Evolutionary conservation across 2,329 filamentous ascomycete genomes (phyloP).

Genomic region (Xylariaceae sp.): DNA sequence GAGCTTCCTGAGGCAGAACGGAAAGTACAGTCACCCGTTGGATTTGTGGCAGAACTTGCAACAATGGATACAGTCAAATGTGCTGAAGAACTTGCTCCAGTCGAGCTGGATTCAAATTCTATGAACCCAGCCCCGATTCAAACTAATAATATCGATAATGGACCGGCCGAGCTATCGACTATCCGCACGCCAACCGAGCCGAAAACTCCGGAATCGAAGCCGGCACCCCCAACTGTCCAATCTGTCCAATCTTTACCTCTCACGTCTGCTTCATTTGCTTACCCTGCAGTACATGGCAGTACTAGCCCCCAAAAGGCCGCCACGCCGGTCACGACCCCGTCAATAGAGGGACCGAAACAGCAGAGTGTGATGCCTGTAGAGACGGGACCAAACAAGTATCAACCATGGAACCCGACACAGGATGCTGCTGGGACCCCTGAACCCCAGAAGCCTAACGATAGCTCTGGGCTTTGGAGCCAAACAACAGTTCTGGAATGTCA

Average conservation of each 20-base stretch:
- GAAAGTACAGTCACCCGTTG: constrained; percentile 22
- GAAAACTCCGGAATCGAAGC: constrained; percentile 10
- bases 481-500: constrained; percentile 26
- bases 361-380: constrained; percentile 3
- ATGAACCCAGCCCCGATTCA: constrained; percentile 8
- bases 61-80: constrained; percentile 28
- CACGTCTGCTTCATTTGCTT: constrained; percentile 30
- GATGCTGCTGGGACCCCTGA: constrained; percentile 5
- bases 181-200: constrained; percentile 16
- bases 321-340: neutral
- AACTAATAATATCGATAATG: constrained; percentile 14
- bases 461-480: constrained; percentile 16
- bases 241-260: constrained; percentile 24
- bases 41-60: constrained; percentile 29
- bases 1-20: constrained; percentile 21
- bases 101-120: constrained; percentile 29
- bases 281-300: constrained; percentile 19
- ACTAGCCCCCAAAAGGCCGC: neutral
- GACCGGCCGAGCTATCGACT: constrained; percentile 24
- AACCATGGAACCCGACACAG: constrained; percentile 21
- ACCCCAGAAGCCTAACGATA: constrained; percentile 7
- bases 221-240: constrained; percentile 6
- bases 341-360: constrained; percentile 4
- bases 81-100: constrained; percentile 31
- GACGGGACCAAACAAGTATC: constrained; percentile 16